Conservation (phyloP, 2,329 filamentous ascomycete species). For the Penicillium sp. region DNA sequence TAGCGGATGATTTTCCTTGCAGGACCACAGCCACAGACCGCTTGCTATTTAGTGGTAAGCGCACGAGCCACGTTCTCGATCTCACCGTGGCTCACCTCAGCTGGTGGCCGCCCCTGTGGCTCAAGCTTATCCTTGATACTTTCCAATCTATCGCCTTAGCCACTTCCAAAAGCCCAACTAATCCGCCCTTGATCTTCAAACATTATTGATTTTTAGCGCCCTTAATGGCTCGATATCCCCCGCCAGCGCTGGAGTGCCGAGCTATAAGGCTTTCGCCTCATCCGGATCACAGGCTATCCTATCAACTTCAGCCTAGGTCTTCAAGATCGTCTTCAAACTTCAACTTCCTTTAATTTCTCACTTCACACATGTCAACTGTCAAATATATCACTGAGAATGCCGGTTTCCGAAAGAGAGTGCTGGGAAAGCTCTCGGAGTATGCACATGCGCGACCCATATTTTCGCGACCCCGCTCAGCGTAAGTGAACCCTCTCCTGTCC, state of each 20-base stretch:
- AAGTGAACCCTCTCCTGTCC: constrained; percentile 12
- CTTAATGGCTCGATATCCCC: constrained; percentile 18
- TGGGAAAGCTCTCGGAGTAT: constrained; percentile 31
- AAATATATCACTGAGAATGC: constrained; percentile 30
- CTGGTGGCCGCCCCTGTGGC: too few relatives aligned
- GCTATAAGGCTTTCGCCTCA: constrained; percentile 18
- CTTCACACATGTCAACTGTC: constrained; percentile 24
- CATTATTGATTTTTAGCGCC: constrained; percentile 19
- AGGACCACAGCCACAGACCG: constrained; percentile 13
- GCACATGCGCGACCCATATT: constrained; percentile 28
- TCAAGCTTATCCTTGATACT: constrained; percentile 19
- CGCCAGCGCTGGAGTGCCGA: constrained; percentile 1
- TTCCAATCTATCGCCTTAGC: constrained; percentile 18
- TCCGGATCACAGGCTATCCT: constrained; percentile 4
- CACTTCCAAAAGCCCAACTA: constrained; percentile 19
- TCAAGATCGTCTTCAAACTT: neutral
- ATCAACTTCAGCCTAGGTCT: neutral
- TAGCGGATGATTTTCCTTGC: constrained; percentile 5
- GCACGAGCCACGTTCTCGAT: constrained; percentile 23
- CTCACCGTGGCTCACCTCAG: constrained; percentile 18
- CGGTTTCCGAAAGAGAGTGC: constrained; percentile 30
- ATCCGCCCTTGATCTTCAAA: constrained; percentile 28
- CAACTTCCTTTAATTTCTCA: too few relatives aligned
- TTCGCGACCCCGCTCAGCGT: constrained; percentile 27
- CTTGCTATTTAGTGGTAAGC: constrained; percentile 12